Evolutionary conservation across 371 early-diverging fungal species (phyloP).

Genomic region (Syncephalastrum sp.): DNA sequence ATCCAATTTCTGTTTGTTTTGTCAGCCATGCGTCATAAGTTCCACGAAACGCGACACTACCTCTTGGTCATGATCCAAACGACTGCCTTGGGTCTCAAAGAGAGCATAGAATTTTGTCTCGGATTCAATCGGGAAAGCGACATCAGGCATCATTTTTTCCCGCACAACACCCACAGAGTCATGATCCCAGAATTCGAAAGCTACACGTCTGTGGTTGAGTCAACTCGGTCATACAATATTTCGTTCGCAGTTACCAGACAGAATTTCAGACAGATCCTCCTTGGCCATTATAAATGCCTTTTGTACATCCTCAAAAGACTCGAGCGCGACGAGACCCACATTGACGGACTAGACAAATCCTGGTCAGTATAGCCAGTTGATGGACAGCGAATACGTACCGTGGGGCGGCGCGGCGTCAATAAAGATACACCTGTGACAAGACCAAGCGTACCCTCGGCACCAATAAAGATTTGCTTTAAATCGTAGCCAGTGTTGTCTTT

Average conservation of each 20-base stretch:
- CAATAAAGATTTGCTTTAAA: constrained; percentile 87
- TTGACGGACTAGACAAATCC: constrained; percentile 29
- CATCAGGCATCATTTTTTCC: constrained; percentile 37
- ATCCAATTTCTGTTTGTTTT: constrained; percentile 50
- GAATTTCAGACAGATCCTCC: constrained; percentile 44
- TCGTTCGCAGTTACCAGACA: constrained; percentile 33
- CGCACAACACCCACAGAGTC: constrained; percentile 55
- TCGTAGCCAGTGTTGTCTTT: constrained; percentile 89
- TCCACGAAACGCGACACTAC: constrained; percentile 11
- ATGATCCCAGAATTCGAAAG: constrained; percentile 85
- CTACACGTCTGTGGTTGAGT: constrained; percentile 19
- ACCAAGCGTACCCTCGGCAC: constrained; percentile 87
- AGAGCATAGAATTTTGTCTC: constrained; percentile 66
- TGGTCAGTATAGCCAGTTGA: neutral
- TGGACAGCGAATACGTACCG: constrained; percentile 9
- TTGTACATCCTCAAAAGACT: constrained; percentile 42
- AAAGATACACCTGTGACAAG: constrained; percentile 82
- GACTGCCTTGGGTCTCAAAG: constrained; percentile 78
- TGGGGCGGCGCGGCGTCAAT: constrained; percentile 41
- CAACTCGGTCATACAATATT: neutral
- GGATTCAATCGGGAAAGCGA: constrained; percentile 18
- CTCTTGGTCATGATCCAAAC: constrained; percentile 76
- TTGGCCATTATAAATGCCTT: constrained; percentile 46
- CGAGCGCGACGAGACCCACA: constrained; percentile 40
- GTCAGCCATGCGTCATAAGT: neutral